phyloP scores from a whole-genome alignment of 1,284 basidiomycete genomes.

The Cryptococcus deneoformans region DNA sequence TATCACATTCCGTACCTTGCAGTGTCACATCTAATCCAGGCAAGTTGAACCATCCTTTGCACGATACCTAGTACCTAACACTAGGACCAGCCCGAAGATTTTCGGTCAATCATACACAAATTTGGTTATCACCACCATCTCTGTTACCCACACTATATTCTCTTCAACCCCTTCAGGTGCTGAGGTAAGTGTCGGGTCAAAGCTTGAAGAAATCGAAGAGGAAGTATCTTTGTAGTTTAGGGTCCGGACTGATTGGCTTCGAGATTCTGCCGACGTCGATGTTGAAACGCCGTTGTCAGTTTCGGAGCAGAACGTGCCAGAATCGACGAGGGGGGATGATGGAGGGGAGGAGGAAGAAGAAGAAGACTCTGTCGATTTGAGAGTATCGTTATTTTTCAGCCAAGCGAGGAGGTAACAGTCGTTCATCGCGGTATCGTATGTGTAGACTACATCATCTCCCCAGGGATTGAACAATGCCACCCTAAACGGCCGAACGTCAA shows the following conservation, averaged over 20 bases:
- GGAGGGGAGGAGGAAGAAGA: too few species aligned
- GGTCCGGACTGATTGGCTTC: background rate
- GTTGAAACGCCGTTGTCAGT: background rate
- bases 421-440: background rate
- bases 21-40: too few species aligned
- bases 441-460: background rate
- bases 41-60: too few species aligned
- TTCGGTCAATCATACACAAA: too few species aligned
- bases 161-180: background rate
- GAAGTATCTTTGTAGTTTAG: background rate
- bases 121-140: background rate
- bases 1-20: too few species aligned
- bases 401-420: background rate
- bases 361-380: background rate
- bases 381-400: background rate
- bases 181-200: background rate
- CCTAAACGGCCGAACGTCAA: background rate
- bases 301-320: too few species aligned
- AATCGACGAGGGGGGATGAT: too few species aligned
- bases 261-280: background rate
- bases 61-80: too few species aligned
- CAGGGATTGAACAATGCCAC: background rate
- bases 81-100: too few species aligned
- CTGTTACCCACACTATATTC: background rate
- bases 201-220: background rate